Base-by-base conservation (phyloP, 768 basidiomycete species). In the Russula virescens region DNA sequence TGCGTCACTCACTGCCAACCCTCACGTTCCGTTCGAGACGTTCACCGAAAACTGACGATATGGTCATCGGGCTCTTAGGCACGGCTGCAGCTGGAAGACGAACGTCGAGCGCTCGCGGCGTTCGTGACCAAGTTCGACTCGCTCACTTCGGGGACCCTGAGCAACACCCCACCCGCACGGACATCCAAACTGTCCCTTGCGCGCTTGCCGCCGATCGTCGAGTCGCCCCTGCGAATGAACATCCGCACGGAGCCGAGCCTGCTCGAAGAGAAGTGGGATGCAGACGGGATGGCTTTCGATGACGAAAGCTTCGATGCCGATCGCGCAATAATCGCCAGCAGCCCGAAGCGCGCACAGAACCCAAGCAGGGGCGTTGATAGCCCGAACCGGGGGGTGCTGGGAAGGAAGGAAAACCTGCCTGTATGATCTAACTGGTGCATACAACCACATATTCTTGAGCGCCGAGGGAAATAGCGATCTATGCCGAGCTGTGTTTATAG, bases 71-170 rank as follows among this genome's bases (percentile, higher is more conserved):
- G 13, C 26, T 1, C 13, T 7, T 65, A 88, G 86, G 69, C 76
- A 62, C 77, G 88, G 54, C 71, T 75, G 38, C 85, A 85, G 66
- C 73, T 92, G 55, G 90, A 93, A 71, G 86, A 86, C 48, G 90
- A 93, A 74, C 81, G 90, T 42, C 78, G 84, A 25, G 91, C 89
- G 10, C 78, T 94, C 45, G 83, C 88, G 4, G 81, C 89, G 7
- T 94, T 94, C 68, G 91, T 94, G 49, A 79, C 78, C 72, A 90
- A 88, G 71, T 91, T 93, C 69, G 91, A 94, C 73, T 79, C 89
- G 13, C 73, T 89, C 28, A 87, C 87, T 0, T 70, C 88, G 35
- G 73, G 74, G 3, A 60, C 62, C n/a, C 21, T 63, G 51, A 58
- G 31, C 40, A 55, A 43, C 21, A 56, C 65, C 6, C 49, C 65